Conservation (phyloP, 2,329 filamentous ascomycete genomes). For the Fusarium foetens region DNA sequence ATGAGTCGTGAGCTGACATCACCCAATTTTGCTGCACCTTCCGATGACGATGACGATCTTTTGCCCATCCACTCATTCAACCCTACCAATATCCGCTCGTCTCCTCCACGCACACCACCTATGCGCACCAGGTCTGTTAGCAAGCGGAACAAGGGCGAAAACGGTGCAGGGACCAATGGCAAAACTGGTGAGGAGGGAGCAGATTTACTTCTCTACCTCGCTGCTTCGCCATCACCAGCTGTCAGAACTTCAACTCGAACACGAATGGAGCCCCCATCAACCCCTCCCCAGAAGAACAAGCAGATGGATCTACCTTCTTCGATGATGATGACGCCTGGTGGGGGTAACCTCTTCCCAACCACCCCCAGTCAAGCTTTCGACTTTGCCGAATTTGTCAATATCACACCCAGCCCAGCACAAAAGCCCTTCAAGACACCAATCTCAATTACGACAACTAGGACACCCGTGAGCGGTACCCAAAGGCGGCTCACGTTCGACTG, state of each 20-base stretch:
- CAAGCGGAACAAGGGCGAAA: slow-evolving; percentile 61
- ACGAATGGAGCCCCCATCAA: slow-evolving; percentile 76
- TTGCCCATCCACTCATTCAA: slow-evolving; percentile 81
- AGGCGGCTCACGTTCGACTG: slow-evolving; percentile 86
- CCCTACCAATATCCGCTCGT: slow-evolving; percentile 72
- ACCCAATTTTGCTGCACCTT: slow-evolving; percentile 69
- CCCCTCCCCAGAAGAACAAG: slow-evolving; percentile 75
- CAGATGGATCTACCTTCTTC: slow-evolving; percentile 79
- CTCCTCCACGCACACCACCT: slow-evolving; percentile 86
- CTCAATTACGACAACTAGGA: slow-evolving; percentile 61
- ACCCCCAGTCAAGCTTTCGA: slow-evolving; percentile 89
- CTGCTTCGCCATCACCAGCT: slow-evolving; percentile 89
- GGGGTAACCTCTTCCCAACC: slow-evolving; percentile 73
- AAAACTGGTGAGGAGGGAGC: slow-evolving; percentile 82
- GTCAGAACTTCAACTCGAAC: slow-evolving; percentile 58
- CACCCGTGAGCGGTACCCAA: slow-evolving; percentile 74
- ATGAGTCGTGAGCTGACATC: slow-evolving; percentile 71
- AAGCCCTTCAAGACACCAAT: slow-evolving; percentile 86
- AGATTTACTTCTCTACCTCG: slow-evolving; percentile 83
- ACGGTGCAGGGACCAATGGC: slow-evolving; percentile 53
- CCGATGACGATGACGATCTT: slow-evolving; percentile 86
- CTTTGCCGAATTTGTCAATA: slow-evolving; percentile 96
- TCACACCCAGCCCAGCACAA: slow-evolving; percentile 94
- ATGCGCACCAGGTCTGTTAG: slow-evolving; percentile 65
- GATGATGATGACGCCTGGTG: slow-evolving; percentile 88